Conservation (phyloP, 371 early-diverging fungal species). For the Batkoa obscura region DNA sequence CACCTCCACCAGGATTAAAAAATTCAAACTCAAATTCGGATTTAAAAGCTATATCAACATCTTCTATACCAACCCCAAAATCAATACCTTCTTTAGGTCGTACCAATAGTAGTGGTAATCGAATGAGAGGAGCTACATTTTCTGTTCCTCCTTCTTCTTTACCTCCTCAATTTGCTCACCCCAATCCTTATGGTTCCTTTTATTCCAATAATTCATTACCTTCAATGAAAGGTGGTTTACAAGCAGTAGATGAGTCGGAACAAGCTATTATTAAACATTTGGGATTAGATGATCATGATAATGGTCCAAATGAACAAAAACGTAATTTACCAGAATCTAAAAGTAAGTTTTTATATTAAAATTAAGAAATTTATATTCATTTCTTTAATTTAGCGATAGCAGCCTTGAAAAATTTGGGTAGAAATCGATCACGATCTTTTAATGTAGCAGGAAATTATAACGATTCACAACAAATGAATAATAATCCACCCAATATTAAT, state of each 20-base stretch:
- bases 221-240: conserved; percentile 31
- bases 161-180: not conserved
- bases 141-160: not conserved
- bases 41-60: not conserved
- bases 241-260: conserved; percentile 32
- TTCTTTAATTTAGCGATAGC: conserved; percentile 12
- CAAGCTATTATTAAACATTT: conserved; percentile 47
- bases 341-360: conserved; percentile 18
- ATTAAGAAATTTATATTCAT: conserved; percentile 16
- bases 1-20: conserved; percentile 1
- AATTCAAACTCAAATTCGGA: not conserved
- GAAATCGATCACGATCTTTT: conserved; percentile 55
- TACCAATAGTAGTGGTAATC: not conserved
- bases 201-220: not conserved
- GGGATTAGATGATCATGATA: conserved; percentile 40
- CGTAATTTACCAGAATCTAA: conserved; percentile 15
- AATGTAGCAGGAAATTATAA: conserved; percentile 38
- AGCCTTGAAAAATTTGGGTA: conserved; percentile 15
- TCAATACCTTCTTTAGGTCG: conserved; percentile 1
- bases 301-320: conserved; percentile 8
- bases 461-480: conserved; percentile 16
- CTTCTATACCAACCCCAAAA: not conserved
- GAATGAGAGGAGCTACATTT: conserved; percentile 2
- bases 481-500: conserved; percentile 12
- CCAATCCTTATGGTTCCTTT: not conserved